Base-by-base conservation (phyloP, 768 basidiomycete genomes). In the Tephrocybe rancida region DNA sequence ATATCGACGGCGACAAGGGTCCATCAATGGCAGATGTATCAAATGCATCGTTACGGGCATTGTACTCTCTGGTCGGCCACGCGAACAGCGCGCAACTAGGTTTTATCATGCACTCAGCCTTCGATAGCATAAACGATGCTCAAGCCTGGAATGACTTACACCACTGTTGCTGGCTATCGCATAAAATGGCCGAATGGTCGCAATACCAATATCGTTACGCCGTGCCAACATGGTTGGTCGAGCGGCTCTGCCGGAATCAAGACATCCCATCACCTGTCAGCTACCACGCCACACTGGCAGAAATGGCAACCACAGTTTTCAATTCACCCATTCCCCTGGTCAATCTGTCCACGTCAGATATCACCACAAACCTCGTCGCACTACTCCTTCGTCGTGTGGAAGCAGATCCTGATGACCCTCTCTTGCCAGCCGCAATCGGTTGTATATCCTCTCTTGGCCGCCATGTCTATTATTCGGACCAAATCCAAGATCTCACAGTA, bases 401-500 rank as follows among this genome's bases (percentile, higher is more conserved):
- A 1, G 72, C 86, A 27, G 79, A 86, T 53, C 73, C 81, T 1
- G 71, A 82, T 10, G 93, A 95, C 60, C 55, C 76, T 6, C 74
- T 93, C 9, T 72, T 98, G 10, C 78, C 84, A 0, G 68, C 79
- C 7, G 67, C 95, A 47, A 87, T 95, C 7, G 78, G 85, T 50
- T 88, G 89, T 63, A 87, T 95, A 38, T 77, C 88, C 2, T 90
- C 94, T 0, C 76, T 98, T 10, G 93, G 93, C 30, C 85, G 88
- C 10, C 94, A 96, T 64, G 86, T 96, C 49, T 95, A 97, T 73
- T 98, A 98, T 65, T 89, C 92, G 34, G 95, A 97, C 68, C 95
- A 98, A 70, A 92, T 95, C 45, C 92, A 93, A 64, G 95, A 97
- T 64, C 83, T 97, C 39, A 85, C 92, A 1, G 79, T 81, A 43